Evolutionary conservation across 768 basidiomycete genomes (phyloP).

Genomic region (Pleurotus ostreatus): DNA sequence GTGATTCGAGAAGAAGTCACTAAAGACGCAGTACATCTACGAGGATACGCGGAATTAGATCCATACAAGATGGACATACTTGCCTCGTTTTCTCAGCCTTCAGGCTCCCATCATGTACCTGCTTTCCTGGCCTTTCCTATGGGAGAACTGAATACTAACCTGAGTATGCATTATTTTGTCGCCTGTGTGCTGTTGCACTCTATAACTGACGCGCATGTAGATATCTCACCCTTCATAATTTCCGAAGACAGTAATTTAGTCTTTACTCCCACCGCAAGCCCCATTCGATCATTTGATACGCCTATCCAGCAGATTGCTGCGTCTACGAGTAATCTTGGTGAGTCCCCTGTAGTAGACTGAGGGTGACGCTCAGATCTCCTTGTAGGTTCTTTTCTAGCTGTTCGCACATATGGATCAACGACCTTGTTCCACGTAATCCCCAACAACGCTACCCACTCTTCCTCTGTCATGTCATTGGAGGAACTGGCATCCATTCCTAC

Average conservation of each 20-base stretch:
- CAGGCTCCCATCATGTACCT: constrained; percentile 16
- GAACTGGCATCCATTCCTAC: constrained; percentile 35
- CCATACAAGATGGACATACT: constrained; percentile 55
- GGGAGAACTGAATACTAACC: constrained; percentile 52
- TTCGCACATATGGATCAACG: constrained; percentile 45
- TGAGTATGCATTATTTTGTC: constrained; percentile 44
- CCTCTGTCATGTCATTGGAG: constrained; percentile 9
- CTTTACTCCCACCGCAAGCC: constrained; percentile 37
- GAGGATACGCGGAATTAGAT: constrained; percentile 43
- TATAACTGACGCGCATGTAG: constrained; percentile 24
- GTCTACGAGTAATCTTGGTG: constrained; percentile 16
- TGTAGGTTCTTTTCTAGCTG: constrained; percentile 28
- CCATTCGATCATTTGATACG: constrained; percentile 51
- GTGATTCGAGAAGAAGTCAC: constrained; percentile 55
- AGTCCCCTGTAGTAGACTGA: neutral
- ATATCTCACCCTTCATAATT: constrained; percentile 41
- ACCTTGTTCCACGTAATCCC: constrained; percentile 28
- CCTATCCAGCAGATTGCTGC: constrained; percentile 63
- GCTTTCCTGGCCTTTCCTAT: constrained; percentile 54
- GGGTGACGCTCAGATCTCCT: neutral
- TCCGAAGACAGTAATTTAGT: constrained; percentile 19
- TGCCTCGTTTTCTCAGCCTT: constrained; percentile 30
- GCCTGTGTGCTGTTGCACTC: neutral
- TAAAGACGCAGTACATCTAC: constrained; percentile 34
- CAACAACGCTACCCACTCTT: constrained; percentile 14